Base-by-base conservation (phyloP, 768 basidiomycete species). In the Butyriboletus loyo region DNA sequence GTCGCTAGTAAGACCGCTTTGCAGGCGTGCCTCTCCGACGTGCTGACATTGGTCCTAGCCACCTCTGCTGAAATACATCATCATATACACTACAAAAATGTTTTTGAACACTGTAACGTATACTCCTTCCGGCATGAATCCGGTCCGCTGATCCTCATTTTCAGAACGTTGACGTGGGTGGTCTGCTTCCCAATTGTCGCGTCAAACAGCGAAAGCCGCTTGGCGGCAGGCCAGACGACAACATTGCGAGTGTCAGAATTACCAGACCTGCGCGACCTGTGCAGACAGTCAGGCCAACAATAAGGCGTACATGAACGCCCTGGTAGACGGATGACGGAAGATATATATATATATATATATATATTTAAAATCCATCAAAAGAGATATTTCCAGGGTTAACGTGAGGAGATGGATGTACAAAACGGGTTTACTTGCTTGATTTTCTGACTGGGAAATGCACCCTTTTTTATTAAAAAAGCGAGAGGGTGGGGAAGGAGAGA, bases 151-250 rank as follows among this genome's bases (percentile, higher is more conserved):
- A 66, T 14, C 4, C 11, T 49, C 17, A 4, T n/a, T 24, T 32
- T 13, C 36, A 63, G 62, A 17, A 48, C 30, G 11, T 31, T 37
- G 14, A 11, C 7, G 32, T 35, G 17, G 38, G 17, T 1, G 3
- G 10, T 13, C 17, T 2, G 10, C 41, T 25, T 9, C 28, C 11
- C 11, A 9, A 21, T 21, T 7, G 22, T 36, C 25, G 7, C 27
- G 7, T 10, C 17, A 24, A 28, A 28, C 30, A 36, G 5, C 36
- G 21, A 22, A 27, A 45, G 14, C 28, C 19, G 17, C 55, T 47
- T 5, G 36, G 47, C 8, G 63, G 64, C 24, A 53, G 17, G 36
- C 55, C 58, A 15, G 24, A 41, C 1, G 22, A 34, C 8, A 38
- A 17, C 5, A 9, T 55, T 2, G 43, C 48, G 15, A 58, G 19